Evolutionary conservation across 2,329 filamentous ascomycete genomes (phyloP), one percentile per base, ranked within the genome.

Genomic region (Neoscytalidium dimidiatum): DNA sequence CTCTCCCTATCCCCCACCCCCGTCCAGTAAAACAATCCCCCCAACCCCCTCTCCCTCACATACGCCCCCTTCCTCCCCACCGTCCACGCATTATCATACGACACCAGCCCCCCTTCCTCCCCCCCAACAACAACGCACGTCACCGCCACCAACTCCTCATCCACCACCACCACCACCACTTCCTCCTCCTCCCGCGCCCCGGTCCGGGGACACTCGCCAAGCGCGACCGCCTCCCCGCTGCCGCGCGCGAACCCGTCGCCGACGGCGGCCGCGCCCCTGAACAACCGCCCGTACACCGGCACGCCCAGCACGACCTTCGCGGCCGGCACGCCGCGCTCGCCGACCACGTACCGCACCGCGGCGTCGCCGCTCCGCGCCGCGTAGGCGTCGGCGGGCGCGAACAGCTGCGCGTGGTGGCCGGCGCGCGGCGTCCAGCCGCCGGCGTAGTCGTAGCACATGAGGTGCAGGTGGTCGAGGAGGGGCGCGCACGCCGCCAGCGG

Each of bases 381-480:
- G 1, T 85, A 81, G 67, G 89, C 84, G 68, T 84, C 85, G 68
- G 85, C 83, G 3, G 79, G 83, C 1, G 86, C 81, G 72, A 88
- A 91, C 1, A 95, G 84, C 73, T 93, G 90, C 5, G 91, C 86
- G 62, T 94, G 91, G 74, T 94, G 90, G 4, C 91, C 91, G 52
- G 86, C 86, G 64, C 84, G 84, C 28, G 80, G 73, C 1, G 85
- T 86, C 91, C 91, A 94, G 3, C 86, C 81, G 1, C 91, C 91
- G 26, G 85, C 87, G 71, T 94, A 91, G 75, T 95, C 91, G 76
- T 93, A 95, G 1, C 90, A 86, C 85, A 90, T 92, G 33, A 95
- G 79, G 74, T 94, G 94, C 74, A 95, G 79, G 68, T 88, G 84
- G 75, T 94, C 90, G 38, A 94, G 81, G 69, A 90, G 88, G 49